Evolutionary conservation across 2,329 filamentous ascomycete species (phyloP).

Genomic region (Colletotrichum siamense): DNA sequence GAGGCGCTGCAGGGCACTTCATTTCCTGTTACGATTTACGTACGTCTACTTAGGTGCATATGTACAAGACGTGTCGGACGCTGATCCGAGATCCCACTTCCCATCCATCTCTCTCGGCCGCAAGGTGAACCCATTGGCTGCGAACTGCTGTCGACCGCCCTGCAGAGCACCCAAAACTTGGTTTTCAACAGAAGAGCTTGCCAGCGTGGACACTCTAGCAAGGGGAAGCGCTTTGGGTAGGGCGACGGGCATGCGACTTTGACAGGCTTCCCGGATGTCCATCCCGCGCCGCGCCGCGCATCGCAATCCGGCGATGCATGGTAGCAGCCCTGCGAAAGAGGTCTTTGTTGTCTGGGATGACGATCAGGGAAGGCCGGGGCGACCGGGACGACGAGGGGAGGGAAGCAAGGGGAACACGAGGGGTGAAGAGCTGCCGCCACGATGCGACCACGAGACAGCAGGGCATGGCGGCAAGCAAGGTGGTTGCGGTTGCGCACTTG

Average conservation of each 20-base stretch:
- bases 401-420: conserved; percentile 7
- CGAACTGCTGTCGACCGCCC: background rate
- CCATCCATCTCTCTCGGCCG: background rate
- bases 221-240: background rate
- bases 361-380: background rate
- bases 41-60: background rate
- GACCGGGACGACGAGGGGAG: background rate
- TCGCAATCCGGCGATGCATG: background rate
- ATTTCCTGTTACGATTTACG: background rate
- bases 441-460: conserved; percentile 9
- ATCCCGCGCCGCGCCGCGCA: background rate
- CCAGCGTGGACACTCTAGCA: background rate
- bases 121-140: conserved; percentile 1
- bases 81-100: background rate
- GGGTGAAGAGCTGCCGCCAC: conserved; percentile 17
- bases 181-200: background rate
- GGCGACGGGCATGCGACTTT: conserved; percentile 8
- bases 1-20: background rate
- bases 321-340: background rate
- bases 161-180: background rate
- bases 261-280: conserved; percentile 1
- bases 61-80: background rate
- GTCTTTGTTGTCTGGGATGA: background rate
- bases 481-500: background rate
- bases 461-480: conserved; percentile 5